These are phyloP conservation scores for Acer saccharum DNA, from an alignment of 345 rosid genomes.

Conservation along the genomic window DNA sequence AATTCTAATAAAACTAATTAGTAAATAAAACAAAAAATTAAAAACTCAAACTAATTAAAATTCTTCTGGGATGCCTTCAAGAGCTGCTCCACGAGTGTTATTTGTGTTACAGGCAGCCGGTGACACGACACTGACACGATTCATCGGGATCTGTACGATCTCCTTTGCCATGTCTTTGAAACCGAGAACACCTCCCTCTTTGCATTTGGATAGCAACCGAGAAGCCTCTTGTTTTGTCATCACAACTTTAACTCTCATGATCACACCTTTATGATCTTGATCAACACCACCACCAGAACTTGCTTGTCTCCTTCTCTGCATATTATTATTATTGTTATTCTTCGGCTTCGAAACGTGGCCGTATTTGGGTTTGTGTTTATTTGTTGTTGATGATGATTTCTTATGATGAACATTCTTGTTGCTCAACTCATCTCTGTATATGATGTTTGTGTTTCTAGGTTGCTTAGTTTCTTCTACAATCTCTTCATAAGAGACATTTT, in stretches of 20 bases:
- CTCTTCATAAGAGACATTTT: background rate
- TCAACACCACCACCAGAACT: slow-evolving; percentile 5
- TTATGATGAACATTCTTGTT: slow-evolving; percentile 2
- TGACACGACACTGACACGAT: slow-evolving; percentile 37
- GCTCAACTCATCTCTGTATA: slow-evolving; percentile 33
- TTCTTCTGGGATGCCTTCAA: slow-evolving; percentile 38
- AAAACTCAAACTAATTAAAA: slow-evolving; percentile 2
- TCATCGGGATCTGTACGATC: slow-evolving; percentile 42
- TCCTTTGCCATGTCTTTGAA: slow-evolving; percentile 50
- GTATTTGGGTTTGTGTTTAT: slow-evolving; percentile 8
- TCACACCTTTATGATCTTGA: slow-evolving; percentile 17
- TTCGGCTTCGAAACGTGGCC: background rate
- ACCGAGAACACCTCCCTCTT: slow-evolving; percentile 51
- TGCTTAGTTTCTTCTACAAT: background rate
- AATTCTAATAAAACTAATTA: background rate
- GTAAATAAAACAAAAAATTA: background rate
- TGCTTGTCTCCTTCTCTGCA: background rate
- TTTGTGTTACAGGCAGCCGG: background rate
- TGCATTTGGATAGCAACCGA: slow-evolving; percentile 47
- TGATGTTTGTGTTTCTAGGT: slow-evolving; percentile 13
- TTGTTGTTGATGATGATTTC: background rate
- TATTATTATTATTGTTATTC: background rate
- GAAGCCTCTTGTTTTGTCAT: slow-evolving; percentile 67
- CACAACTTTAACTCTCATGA: slow-evolving; percentile 56
- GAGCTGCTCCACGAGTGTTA: background rate